Base-by-base conservation (phyloP, 2,329 filamentous ascomycete species). In the Meredithiella fracta region DNA sequence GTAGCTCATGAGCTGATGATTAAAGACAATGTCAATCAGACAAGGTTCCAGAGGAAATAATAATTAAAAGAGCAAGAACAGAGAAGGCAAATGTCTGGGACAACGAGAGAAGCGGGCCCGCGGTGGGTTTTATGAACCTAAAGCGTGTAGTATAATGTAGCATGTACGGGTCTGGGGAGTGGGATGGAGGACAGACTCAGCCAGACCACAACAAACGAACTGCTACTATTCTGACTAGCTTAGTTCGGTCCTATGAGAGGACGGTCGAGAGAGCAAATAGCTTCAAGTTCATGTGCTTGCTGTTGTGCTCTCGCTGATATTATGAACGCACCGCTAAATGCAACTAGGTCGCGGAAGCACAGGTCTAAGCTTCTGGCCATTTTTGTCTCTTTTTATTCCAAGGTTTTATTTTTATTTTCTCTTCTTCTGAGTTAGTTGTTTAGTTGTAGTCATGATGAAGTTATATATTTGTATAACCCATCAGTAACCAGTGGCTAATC, bases 371-470 rank as follows among this genome's bases (percentile, higher is more conserved):
- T 44, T 44, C 17, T n/a, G 15, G 15, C 15, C 8, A 20, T 44
- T 20, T 44, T 44, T n/a, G 20, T 44, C 20, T 44, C 40, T 44
- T 47, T 31, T 44, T 26, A 17, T 44, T 38, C 25, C 20, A 42
- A 26, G n/a, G 17, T 44, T 51, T 37, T 51, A 26, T 52, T 51
- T 34, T 40, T 40, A 38, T 20, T 55, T 8, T 29, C 51, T 49
- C n/a, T 47, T 34, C 3, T 47, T 47, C 20, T 23, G 3, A 26
- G 22, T 14, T 20, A 23, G n/a, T 49, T 26, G 26, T 49, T 22
- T 49, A 49, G 20, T 49, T 49, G 22, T 49, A 49, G 3, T 14
- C 38, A 11, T 14, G n/a, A 25, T 42, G 26, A 25, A 25, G 3
- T 17, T n/a, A 29, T 1, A 34, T 34, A 34, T 34, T 34, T 34